Base-by-base conservation (phyloP, 345 rosid genomes). In the Jatropha curcas region DNA sequence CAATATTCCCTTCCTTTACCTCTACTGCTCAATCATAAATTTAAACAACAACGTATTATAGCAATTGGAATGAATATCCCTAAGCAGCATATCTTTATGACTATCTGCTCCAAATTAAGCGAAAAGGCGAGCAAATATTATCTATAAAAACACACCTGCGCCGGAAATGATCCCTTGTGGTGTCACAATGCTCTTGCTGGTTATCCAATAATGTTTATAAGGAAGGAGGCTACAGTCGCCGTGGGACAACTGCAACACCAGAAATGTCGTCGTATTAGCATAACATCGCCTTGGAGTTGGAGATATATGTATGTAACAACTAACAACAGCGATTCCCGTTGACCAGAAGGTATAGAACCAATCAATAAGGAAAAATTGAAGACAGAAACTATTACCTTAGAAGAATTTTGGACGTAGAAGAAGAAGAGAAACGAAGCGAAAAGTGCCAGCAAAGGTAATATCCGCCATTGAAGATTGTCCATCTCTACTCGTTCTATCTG, bases 141-240 rank as follows among this genome's bases (percentile, higher is more conserved):
- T 5, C 20, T 31, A 31, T 0, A 7, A 4, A 14, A 71, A 71
- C 77, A 33, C 37, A 92, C 99, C 97, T 82, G 98, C 96, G 37
- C 93, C 96, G 34, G 96, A 83, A 75, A 92, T 84, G 61, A 90
- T 70, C 31, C 91, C 93, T 20, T 72, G 72, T 0, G 90, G 94
- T 24, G 97, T 92, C 71, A 90, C 88, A 75, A 95, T 86, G 3
- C 86, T 88, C 76, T 82, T 86, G 77, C 98, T 87, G 35, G 81
- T 85, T 63, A 95, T 80, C 94, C 91, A 92, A 76, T 80, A 95
- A 74, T 89, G 95, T 43, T 77, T 81, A 57, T 82, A 60, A 61
- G 88, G 85, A 81, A 90, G 83, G 67, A 90, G 96, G 79, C 99
- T 90, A 65, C 99, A 94, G 3, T 48, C 84, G 2, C 75, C 72